Percentiles rank a stretch among this genome's conserved stretches.
Conservation (phyloP, 805 yeast genomes). For the Peterozyma xylosa region DNA sequence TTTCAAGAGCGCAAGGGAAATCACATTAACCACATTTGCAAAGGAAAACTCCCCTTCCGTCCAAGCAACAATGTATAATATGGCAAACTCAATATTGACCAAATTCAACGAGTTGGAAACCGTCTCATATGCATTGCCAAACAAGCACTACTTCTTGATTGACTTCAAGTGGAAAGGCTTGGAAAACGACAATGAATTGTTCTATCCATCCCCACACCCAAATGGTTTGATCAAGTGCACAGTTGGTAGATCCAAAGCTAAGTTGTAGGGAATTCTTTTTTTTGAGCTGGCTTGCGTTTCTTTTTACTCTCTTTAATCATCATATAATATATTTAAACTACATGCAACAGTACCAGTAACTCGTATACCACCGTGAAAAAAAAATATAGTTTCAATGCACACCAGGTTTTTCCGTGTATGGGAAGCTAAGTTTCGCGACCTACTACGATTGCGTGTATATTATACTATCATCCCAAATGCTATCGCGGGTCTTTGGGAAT, state of each 20-base stretch:
- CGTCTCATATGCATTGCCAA: constrained; percentile 77
- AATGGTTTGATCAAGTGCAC: constrained; percentile 87
- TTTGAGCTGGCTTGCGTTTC: too few species aligned
- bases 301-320: not conserved
- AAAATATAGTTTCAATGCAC: too few species aligned
- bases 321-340: not conserved
- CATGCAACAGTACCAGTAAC: too few species aligned
- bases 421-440: too few species aligned
- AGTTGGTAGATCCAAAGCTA: constrained; percentile 66
- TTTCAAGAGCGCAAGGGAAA: constrained; percentile 52
- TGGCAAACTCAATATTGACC: constrained; percentile 67
- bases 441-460: too few species aligned
- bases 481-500: too few species aligned
- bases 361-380: too few species aligned
- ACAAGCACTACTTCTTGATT: constrained; percentile 82
- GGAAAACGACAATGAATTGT: constrained; percentile 72
- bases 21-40: constrained; percentile 75
- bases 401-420: too few species aligned
- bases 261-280: constrained; percentile 25
- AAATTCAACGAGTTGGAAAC: constrained; percentile 46
- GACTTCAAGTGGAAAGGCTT: constrained; percentile 83
- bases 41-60: constrained; percentile 87
- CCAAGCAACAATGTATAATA: constrained; percentile 95
- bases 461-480: too few species aligned
- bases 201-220: constrained; percentile 88